Base-by-base conservation (phyloP, 306 rosid species). In the Arachis hypogaea region DNA sequence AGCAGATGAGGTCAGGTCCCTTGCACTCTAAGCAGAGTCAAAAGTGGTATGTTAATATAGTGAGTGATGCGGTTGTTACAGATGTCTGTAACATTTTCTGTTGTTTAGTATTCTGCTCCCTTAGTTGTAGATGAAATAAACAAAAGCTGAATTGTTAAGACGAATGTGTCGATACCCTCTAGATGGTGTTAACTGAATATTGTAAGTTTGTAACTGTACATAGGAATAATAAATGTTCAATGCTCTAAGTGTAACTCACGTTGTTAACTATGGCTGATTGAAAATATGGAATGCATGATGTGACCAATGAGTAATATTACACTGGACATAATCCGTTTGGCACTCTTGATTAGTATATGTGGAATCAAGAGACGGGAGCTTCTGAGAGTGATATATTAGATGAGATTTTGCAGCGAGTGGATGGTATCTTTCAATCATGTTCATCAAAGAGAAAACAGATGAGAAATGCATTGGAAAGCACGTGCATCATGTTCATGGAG, bases 1-100 rank as follows among this genome's bases (percentile, higher is more conserved):
- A 81, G 55, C 61, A 9, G 94, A 88, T 41, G 97, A 88, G 83
- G 84, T 87, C 58, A 73, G 72, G 68, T 84, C 95, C 36, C 92
- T 91, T 12, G 70, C 89, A 6, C 84, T 82, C 46, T 84, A 73
- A 84, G 75, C 45, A 14, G 78, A 64, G 4, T 2, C 22, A 11
- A 57, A 66, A 42, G 8, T 52, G 30, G 65, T 77, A 41, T 57
- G 54, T 38, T 46, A 7, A 14, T 43, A 45, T 46, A 7, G 28
- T 43, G 54, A n/a, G 22, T 55, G 72, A 82, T 64, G 12, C 18
- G 41, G 72, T 28, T 59, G 56, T 52, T 66, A 80, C 63, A 7
- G 14, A 59, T 9, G 38, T 55, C 18, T 70, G 68, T 52, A 44
- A 58, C 79, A 68, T 69, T 69, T 69, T 71, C 28, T 5, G 54